Conservation (phyloP, 192 early-diverging fungal species). For the Coemansia sp. region DNA sequence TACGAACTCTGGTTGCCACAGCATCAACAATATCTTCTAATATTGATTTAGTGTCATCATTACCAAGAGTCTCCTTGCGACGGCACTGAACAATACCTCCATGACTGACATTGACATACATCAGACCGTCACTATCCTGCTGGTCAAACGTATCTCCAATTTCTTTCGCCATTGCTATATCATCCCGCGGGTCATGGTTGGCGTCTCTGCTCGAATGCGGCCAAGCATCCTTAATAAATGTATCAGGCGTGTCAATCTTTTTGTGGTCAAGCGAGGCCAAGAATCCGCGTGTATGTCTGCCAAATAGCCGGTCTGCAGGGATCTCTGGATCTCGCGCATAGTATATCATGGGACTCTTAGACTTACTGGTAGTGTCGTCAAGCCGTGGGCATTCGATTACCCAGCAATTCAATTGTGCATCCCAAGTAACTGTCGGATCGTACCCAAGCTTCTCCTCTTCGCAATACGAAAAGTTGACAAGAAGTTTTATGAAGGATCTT, state of each 20-base stretch:
- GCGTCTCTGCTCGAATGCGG: neutral
- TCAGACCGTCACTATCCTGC: neutral
- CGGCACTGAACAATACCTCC: neutral
- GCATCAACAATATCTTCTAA: neutral
- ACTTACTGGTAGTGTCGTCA: neutral
- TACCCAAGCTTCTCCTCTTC: neutral
- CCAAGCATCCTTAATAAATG: neutral
- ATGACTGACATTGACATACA: neutral
- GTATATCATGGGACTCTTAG: neutral
- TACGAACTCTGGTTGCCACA: neutral
- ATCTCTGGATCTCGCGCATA: neutral
- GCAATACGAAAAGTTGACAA: slow-evolving; percentile 2
- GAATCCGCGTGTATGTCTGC: neutral
- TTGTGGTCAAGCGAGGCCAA: neutral
- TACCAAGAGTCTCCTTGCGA: neutral
- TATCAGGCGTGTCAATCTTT: neutral
- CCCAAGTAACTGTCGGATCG: slow-evolving; percentile 4
- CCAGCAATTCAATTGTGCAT: neutral
- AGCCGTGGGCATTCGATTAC: neutral
- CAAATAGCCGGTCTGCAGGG: neutral
- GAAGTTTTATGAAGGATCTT: neutral
- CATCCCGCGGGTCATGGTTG: neutral
- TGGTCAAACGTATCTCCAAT: neutral
- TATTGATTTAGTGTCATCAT: neutral
- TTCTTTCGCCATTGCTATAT: neutral